Conservation (phyloP, 2,329 filamentous ascomycete genomes). For the Elsinoe perseae region DNA sequence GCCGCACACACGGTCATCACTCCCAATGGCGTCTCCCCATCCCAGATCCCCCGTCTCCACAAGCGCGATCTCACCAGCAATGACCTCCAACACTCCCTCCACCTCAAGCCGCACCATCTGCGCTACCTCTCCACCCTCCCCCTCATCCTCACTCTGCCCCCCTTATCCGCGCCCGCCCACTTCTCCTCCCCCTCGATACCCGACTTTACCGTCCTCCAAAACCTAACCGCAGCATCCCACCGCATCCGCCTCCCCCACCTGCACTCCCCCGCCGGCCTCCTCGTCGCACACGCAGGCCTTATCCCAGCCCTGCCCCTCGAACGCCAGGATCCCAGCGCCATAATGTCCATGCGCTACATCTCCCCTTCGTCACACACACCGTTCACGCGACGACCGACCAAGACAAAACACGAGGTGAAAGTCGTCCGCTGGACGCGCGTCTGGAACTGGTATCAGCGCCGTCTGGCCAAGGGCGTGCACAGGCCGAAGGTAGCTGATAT, state of each 20-base stretch:
- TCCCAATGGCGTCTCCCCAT: conserved; percentile 11
- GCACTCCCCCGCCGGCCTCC: conserved; percentile 35
- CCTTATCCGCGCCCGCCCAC: conserved; percentile 18
- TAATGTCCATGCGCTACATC: conserved; percentile 89
- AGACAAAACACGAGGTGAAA: conserved; percentile 25
- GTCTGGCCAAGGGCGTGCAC: conserved; percentile 7
- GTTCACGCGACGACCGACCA: conserved; percentile 40
- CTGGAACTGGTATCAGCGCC: conserved; percentile 20
- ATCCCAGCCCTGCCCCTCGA: conserved; percentile 65
- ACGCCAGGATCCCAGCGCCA: conserved; percentile 66
- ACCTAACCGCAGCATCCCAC: conserved; percentile 7
- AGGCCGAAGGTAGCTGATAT: neutral
- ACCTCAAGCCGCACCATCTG: conserved; percentile 27
- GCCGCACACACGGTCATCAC: conserved; percentile 12
- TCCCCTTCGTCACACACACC: conserved; percentile 55
- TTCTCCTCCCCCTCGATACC: neutral
- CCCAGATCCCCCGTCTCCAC: neutral
- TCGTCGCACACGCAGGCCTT: conserved; percentile 79
- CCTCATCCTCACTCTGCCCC: conserved; percentile 31
- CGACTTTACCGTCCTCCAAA: neutral
- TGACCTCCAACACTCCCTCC: conserved; percentile 8
- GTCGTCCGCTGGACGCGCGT: conserved; percentile 57
- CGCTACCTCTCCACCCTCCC: conserved; percentile 30
- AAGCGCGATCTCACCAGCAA: neutral
- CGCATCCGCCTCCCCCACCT: conserved; percentile 7